Conservation (phyloP, 176 grass and related monocot species). For the Ampelocalamus luodianensis region DNA sequence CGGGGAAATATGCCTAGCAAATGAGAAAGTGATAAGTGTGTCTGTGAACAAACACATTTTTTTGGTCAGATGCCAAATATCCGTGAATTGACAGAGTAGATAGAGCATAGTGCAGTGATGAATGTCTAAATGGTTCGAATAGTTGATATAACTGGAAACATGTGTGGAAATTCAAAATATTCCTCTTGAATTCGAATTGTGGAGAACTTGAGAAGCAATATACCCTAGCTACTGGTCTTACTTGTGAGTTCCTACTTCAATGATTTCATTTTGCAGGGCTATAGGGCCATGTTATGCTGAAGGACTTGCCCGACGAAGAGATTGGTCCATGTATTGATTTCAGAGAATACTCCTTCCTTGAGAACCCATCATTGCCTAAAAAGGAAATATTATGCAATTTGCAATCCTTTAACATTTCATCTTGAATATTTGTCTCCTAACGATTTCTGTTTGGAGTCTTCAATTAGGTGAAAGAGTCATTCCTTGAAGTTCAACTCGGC, state of each 20-base stretch:
- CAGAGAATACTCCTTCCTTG: slow-evolving; percentile 92
- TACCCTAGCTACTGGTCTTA: no score
- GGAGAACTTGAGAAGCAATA: background rate
- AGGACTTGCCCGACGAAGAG: slow-evolving; percentile 70
- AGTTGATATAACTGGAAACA: background rate
- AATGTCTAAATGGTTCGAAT: background rate
- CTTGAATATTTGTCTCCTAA: slow-evolving; percentile 36
- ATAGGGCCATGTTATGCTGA: slow-evolving; percentile 94
- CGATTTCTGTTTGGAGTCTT: slow-evolving; percentile 37
- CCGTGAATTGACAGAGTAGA: background rate
- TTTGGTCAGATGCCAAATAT: background rate
- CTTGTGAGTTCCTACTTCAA: slow-evolving; percentile 22
- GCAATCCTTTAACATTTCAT: slow-evolving; percentile 18
- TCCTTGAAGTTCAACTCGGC: slow-evolving; percentile 73
- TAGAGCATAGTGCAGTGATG: slow-evolving; percentile 6
- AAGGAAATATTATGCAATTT: slow-evolving; percentile 54
- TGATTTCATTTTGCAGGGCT: slow-evolving; percentile 55
- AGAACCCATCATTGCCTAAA: slow-evolving; percentile 83
- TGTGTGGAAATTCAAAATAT: background rate
- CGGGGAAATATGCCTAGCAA: background rate
- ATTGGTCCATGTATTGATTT: slow-evolving; percentile 83
- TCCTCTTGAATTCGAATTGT: background rate
- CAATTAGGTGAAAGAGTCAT: slow-evolving; percentile 75
- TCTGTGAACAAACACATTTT: background rate
- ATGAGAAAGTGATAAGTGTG: background rate